Evolutionary conservation across 2,329 filamentous ascomycete species (phyloP), one percentile per base, ranked within the genome.

Genomic region (Sarocladiaceae sp.): DNA sequence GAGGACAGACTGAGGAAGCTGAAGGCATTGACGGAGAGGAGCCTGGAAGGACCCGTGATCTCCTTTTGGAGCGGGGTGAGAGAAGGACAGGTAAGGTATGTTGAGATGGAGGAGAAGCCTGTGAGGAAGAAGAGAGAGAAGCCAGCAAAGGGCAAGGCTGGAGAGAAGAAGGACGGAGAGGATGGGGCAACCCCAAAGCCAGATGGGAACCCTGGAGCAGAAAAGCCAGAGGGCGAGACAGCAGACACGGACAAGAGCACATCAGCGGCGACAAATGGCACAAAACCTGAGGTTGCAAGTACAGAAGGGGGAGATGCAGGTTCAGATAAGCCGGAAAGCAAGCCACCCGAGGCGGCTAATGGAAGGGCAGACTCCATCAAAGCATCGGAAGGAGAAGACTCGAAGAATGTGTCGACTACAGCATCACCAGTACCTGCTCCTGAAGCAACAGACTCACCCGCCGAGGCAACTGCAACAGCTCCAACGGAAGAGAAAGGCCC

Each of bases 1-100:
- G 90, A 93, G 61, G 88, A 96, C 63, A 81, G 93, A 55, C 81
- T 84, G 57, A 87, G 85, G 36, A 93, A 88, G 70, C 76, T 97
- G 46, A 91, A 93, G 35, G 94, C 93, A 13, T 75, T 97, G 59
- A 88, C 96, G 62, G 90, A 91, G 65, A 83, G 92, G 47, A 90
- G 88, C 49, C 78, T 97, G 8, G 86, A 93, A 51, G 94, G 94
- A 0, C 90, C 94, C 0, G 90, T 97, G 11, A 85, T 97, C 37
- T 90, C 89, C 2, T 93, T 88, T 67, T 97, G 92, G 87, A 97
- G 92, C 67, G 94, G 93, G n/a, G 81, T 90, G 56, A 88, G 88
- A 29, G 83, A 89, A 60, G 93, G 90, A 80, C 78, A 86, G 52
- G 33, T 46, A 7, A 50, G 26, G n/a, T 56, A 53, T 49, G 54